Evolutionary conservation across 2,329 filamentous ascomycete species (phyloP), one percentile per base, ranked within the genome.

Genomic region (Colletotrichum filicis): DNA sequence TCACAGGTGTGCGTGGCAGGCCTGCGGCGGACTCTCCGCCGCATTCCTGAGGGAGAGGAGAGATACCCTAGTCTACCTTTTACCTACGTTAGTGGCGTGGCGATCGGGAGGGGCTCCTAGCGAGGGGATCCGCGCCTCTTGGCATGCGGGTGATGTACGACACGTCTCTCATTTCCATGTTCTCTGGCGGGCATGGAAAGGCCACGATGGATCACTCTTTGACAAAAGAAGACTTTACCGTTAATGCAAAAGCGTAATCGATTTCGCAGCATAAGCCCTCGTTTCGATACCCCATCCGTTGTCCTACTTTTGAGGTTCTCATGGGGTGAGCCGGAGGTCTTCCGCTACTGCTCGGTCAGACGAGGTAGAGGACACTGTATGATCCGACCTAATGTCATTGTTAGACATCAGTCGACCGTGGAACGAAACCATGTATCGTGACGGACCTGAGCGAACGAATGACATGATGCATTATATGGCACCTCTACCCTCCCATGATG

Each of bases 81-180:
- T 49, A n/a, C 49, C 58, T 63, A 63, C 57, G 65, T 72, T 63
- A 22, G 69, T 72, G 69, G 69, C 65, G 69, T 63, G 69, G 58
- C 65, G 69, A 72, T 72, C 65, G 65, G 65, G 69, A 72, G 69
- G 69, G 65, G 69, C 52, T 58, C 28, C 22, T 57, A 32, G 57
- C 52, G 49, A 52, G 65, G 58, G 49, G 63, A 58, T 55, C 53
- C 63, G 32, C 35, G n/a, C 42, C 12, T 19, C 42, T 63, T 63
- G 60, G 60, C 60, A 53, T 53, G 60, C 60, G 46, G 60, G 46
- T 63, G 19, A 35, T 63, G 8, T 30, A 22, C 63, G n/a, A 46
- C 12, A 26, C 26, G 32, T 66, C 35, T 46, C 8, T 5, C 6
- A 46, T 63, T n/a, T n/a, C n/a, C n/a, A n/a, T n/a, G n/a, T n/a